Evolutionary conservation across 345 rosid species (phyloP).

Genomic region (Fremontodendron californicum): DNA sequence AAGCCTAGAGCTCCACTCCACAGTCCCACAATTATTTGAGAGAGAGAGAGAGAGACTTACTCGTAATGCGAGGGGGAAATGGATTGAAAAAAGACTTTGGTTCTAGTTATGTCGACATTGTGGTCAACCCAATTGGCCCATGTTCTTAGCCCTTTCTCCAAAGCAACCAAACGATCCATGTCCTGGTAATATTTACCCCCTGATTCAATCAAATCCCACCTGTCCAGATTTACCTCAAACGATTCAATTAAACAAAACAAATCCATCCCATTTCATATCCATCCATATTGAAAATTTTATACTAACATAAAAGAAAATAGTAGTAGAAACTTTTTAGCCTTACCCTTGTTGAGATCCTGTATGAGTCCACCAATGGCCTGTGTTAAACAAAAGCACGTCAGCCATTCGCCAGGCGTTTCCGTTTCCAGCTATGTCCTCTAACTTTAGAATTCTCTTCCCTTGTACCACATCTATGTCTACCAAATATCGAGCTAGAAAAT

Average conservation of each 20-base stretch:
- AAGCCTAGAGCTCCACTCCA: not conserved
- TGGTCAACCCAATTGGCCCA: conserved; percentile 84
- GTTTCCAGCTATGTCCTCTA: conserved; percentile 67
- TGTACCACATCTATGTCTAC: conserved; percentile 72
- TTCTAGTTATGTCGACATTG: conserved; percentile 45
- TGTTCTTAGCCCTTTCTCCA: conserved; percentile 72
- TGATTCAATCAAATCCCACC: conserved; percentile 92
- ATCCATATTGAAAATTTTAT: conserved; percentile 11
- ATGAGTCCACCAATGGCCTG: conserved; percentile 98
- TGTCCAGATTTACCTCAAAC: conserved; percentile 27
- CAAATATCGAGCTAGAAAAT: conserved; percentile 72
- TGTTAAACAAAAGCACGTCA: conserved; percentile 75
- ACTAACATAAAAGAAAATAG: conserved; percentile 20
- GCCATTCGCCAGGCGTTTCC: conserved; percentile 62
- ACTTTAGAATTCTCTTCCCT: conserved; percentile 67
- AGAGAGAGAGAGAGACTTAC: conserved; percentile 34
- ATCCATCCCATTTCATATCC: not conserved
- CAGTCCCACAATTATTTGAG: not conserved
- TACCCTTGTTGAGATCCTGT: conserved; percentile 72
- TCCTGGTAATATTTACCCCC: conserved; percentile 66
- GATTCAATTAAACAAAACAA: not conserved
- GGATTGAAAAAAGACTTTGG: conserved; percentile 68
- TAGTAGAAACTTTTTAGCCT: not conserved
- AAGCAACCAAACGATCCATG: conserved; percentile 79
- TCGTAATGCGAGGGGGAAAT: conserved; percentile 89